Evolutionary conservation across 1,139 yeast genomes (phyloP).

Genomic region (Kurtzmaniella natalensis): DNA sequence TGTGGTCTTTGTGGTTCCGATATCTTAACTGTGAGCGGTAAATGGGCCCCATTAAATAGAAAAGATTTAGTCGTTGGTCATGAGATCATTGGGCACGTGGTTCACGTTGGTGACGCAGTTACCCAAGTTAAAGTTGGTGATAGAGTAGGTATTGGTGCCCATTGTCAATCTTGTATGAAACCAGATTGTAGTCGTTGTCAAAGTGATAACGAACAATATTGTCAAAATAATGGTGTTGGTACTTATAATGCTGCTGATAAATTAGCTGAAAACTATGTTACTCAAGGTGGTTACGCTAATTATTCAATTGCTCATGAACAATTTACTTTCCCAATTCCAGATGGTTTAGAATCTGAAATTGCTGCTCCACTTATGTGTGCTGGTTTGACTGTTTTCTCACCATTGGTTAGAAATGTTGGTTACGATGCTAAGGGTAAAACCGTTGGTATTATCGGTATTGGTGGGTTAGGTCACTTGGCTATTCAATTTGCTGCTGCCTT

Average conservation of each 20-base stretch:
- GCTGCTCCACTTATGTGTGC: conserved; percentile 70
- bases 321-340: conserved; percentile 56
- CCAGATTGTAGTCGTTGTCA: conserved; percentile 44
- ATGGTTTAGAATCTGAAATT: conserved; percentile 35
- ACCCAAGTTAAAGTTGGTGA: conserved; percentile 48
- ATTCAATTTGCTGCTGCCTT: conserved; percentile 37
- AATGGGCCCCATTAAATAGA: conserved; percentile 30
- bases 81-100: conserved; percentile 55
- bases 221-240: conserved; percentile 29
- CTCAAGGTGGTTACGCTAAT: conserved; percentile 62
- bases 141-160: conserved; percentile 62
- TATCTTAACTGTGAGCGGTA: conserved; percentile 44
- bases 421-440: conserved; percentile 29
- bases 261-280: conserved; percentile 29
- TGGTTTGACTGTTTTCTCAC: conserved; percentile 60
- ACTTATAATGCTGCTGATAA: conserved; percentile 44
- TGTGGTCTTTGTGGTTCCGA: conserved; percentile 68
- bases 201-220: conserved; percentile 46
- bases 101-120: conserved; percentile 47
- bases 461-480: conserved; percentile 44
- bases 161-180: conserved; percentile 40
- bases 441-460: conserved; percentile 46
- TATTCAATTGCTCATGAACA: conserved; percentile 51
- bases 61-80: conserved; percentile 37
- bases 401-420: conserved; percentile 38